A percentile compares a stretch with the other conserved stretches of the same genome.
Conservation (phyloP, 2,329 filamentous ascomycete species). For the Hawksworthiomyces lignivorus region DNA sequence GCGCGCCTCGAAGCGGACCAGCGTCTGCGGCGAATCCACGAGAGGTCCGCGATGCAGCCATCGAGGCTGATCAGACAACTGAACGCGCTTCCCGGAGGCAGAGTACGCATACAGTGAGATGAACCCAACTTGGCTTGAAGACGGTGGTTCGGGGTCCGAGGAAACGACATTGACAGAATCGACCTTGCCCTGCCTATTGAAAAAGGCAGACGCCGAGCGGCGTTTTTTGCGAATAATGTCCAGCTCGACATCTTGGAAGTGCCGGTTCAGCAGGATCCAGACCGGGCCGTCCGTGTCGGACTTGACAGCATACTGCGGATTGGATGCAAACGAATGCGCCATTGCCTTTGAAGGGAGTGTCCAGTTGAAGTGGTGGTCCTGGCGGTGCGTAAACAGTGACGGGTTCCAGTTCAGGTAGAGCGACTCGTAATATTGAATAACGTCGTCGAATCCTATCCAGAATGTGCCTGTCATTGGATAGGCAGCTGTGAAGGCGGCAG, state of each 20-base stretch:
- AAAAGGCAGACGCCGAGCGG: slow-evolving; percentile 1
- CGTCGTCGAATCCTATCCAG: slow-evolving; percentile 85
- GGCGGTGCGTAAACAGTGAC: slow-evolving; percentile 66
- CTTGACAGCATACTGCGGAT: slow-evolving; percentile 64
- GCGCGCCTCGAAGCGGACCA: slow-evolving; percentile 62
- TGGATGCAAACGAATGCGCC: slow-evolving; percentile 51
- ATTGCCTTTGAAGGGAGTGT: slow-evolving; percentile 42
- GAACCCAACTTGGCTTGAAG: slow-evolving; percentile 49
- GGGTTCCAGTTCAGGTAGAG: slow-evolving; percentile 98
- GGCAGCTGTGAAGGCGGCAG: slow-evolving; percentile 10
- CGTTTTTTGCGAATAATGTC: slow-evolving; percentile 42
- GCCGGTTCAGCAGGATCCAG: slow-evolving; percentile 81
- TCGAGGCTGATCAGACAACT: slow-evolving; percentile 52
- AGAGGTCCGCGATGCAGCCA: slow-evolving; percentile 71
- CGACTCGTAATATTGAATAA: slow-evolving; percentile 88
- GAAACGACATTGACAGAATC: background rate
- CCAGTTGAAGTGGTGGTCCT: slow-evolving; percentile 91
- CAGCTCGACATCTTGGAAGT: slow-evolving; percentile 67
- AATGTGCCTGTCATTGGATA: slow-evolving; percentile 63
- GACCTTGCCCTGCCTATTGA: background rate
- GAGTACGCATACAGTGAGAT: slow-evolving; percentile 82
- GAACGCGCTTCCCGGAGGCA: slow-evolving; percentile 57
- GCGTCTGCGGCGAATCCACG: slow-evolving; percentile 86
- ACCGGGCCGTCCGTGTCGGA: slow-evolving; percentile 53
- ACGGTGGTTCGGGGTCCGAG: background rate